Evolutionary conservation across 225 moss, liverwort and hornwort species (phyloP), one percentile per base, ranked within the genome.

Genomic region (Sphagnum tenellum): DNA sequence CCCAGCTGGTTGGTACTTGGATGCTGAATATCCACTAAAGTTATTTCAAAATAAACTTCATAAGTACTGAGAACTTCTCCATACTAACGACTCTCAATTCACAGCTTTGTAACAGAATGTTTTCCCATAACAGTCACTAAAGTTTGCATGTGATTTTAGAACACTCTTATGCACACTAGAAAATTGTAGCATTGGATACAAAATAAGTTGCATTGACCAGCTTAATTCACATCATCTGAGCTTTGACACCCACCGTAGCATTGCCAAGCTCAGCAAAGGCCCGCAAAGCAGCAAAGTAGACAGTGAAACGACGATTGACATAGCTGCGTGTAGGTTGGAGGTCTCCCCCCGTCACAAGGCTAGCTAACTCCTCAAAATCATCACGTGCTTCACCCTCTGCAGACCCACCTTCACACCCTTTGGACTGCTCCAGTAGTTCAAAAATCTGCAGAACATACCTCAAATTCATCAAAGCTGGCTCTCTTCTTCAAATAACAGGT

Each of bases 351-450:
- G 70, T 74, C 45, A 86, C 71, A 48, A 86, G 72, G 63, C 69
- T 87, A 5, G 76, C 75, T 45, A 89, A 69, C 65, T 75, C 87
- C 48, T 92, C 89, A 58, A 73, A 60, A 12, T 86, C 86, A 61
- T 85, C 76, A 59, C 54, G 69, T 8, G 50, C 57, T 76, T 88
- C 93, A 60, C 46, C 69, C 66, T 79, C 84, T 64, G 77, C 74
- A 49, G 88, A 69, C 12, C 79, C 71, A 56, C 78, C 69, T 66
- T 75, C 83, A 69, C 86, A 83, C 14, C 78, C 74, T 71, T 90
- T 88, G 44, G 90, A 89, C 58, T 88, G 90, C 64, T 94, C 88
- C 65, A 94, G 67, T 14, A 94, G 62, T 68, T 90, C 93, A 73
- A 90, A 84, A 59, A 94, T 94, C 90, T 89, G 81, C 66, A 67